These are phyloP conservation scores for Sporobolomyces phaffii DNA, from an alignment of 768 basidiomycete species.

Conservation along the genomic window DNA sequence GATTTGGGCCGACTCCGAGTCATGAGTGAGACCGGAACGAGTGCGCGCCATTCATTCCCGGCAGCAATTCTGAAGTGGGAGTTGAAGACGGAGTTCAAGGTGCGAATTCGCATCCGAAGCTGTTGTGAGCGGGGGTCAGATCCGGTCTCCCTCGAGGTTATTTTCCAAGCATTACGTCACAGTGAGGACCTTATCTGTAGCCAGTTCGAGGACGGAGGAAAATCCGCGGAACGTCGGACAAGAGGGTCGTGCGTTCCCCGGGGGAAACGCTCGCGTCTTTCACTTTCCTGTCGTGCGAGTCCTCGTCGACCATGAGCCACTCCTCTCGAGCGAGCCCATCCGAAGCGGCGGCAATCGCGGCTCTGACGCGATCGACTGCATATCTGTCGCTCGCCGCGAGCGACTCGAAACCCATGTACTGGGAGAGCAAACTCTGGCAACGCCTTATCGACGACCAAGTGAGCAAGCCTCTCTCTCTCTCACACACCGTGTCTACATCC, in stretches of 20 bases:
- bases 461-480: neutral
- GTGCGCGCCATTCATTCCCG: slow-evolving; percentile 2
- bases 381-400: neutral
- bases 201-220: no score
- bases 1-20: neutral
- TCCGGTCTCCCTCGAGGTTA: no score
- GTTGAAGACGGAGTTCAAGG: neutral
- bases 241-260: no score
- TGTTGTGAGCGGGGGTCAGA: no score
- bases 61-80: neutral
- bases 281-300: no score
- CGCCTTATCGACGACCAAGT: slow-evolving; percentile 15
- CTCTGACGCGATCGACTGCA: neutral
- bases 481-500: no score
- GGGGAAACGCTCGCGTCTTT: no score
- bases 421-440: neutral
- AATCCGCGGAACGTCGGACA: no score
- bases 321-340: no score
- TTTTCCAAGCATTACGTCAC: no score
- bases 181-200: no score
- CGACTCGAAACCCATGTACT: neutral
- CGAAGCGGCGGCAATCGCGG: neutral
- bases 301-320: neutral
- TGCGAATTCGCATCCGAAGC: no score
- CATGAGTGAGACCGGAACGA: neutral